Percentiles rank a stretch among this genome's conserved stretches.
Conservation (phyloP, 2,329 filamentous ascomycete genomes). For the Cladophialophora chaetospira region DNA sequence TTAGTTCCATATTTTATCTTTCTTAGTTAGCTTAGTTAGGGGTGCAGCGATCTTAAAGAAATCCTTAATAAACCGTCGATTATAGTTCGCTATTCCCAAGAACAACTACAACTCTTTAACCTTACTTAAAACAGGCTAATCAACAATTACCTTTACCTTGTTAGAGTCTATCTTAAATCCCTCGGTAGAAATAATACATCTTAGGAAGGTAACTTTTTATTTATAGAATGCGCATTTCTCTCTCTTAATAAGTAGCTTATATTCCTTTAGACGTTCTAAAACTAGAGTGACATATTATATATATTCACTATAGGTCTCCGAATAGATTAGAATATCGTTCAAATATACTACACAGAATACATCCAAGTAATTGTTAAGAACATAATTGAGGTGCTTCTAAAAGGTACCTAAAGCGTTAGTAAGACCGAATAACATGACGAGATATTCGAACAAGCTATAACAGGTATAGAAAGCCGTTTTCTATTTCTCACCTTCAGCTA, state of each 20-base stretch:
- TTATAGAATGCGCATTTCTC: background rate
- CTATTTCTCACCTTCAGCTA: slow-evolving; percentile 36
- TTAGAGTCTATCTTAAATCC: background rate
- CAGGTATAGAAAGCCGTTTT: slow-evolving; percentile 37
- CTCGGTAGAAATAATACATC: background rate
- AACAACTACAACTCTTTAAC: background rate
- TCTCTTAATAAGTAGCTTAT: background rate
- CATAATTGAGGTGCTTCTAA: background rate
- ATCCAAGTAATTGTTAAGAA: slow-evolving; percentile 1
- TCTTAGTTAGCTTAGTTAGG: background rate
- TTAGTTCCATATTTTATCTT: background rate
- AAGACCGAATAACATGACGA: slow-evolving; percentile 38
- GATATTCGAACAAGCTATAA: slow-evolving; percentile 37
- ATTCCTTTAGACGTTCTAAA: background rate
- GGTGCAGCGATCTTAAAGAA: background rate
- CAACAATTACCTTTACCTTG: background rate
- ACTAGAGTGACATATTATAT: background rate
- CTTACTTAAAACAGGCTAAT: background rate
- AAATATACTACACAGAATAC: slow-evolving; percentile 1
- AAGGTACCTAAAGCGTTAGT: slow-evolving; percentile 17
- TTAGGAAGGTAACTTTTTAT: background rate
- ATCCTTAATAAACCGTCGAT: background rate
- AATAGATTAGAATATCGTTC: background rate
- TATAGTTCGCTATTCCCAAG: background rate
- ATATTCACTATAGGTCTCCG: background rate